phyloP scores from a whole-genome alignment of 805 yeast genomes.

The Ogataea pilisensis region DNA sequence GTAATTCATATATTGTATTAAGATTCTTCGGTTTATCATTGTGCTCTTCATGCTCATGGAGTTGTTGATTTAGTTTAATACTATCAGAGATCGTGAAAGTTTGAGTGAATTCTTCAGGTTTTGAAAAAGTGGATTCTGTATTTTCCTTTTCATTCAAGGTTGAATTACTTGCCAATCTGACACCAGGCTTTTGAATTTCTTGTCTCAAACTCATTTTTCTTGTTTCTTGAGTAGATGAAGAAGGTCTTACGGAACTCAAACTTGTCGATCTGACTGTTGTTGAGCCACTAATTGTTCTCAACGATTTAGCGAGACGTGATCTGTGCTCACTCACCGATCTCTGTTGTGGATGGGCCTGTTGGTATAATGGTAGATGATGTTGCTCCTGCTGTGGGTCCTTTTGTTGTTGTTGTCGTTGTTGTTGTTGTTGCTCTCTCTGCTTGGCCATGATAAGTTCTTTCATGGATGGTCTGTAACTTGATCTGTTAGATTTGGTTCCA shows the following conservation, averaged over 20 bases:
- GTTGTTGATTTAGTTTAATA: background rate
- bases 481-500: slow-evolving; percentile 3
- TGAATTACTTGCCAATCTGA: background rate
- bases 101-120: slow-evolving; percentile 9
- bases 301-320: slow-evolving; percentile 3
- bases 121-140: background rate
- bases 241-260: slow-evolving; percentile 4
- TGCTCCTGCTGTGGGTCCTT: slow-evolving; percentile 25
- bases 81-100: slow-evolving; percentile 12
- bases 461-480: slow-evolving; percentile 41
- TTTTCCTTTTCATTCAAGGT: background rate
- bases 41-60: slow-evolving; percentile 4
- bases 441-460: slow-evolving; percentile 44
- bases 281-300: slow-evolving; percentile 5
- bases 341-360: slow-evolving; percentile 1
- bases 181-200: background rate
- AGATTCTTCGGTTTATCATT: slow-evolving; percentile 18
- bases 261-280: slow-evolving; percentile 3
- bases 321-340: slow-evolving; percentile 9
- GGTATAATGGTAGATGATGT: background rate
- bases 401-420: slow-evolving; percentile 22
- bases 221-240: background rate
- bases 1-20: slow-evolving; percentile 19
- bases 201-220: background rate
- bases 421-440: slow-evolving; percentile 29